Conservation (phyloP, 2,329 filamentous ascomycete genomes). For the Ophiostoma ips region DNA sequence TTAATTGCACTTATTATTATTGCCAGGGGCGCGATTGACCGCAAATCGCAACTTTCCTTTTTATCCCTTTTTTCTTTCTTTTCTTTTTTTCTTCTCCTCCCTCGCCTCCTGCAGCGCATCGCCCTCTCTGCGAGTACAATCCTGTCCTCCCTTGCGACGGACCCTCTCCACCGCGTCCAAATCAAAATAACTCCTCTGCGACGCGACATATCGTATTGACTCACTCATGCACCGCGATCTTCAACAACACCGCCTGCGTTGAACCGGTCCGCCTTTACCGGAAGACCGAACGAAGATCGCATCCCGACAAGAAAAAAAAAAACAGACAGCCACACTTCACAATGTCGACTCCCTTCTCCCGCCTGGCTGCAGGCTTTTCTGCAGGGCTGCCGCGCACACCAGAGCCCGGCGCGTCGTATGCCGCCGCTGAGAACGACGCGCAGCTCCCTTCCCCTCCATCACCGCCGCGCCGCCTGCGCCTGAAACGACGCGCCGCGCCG, state of each 20-base stretch:
- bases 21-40: too few species aligned
- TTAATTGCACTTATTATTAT: too few species aligned
- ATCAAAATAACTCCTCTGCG: background rate
- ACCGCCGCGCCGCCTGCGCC: slow-evolving; percentile 38
- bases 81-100: too few species aligned
- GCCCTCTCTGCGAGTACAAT: background rate
- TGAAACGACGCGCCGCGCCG: slow-evolving; percentile 41
- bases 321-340: background rate
- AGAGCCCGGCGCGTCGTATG: slow-evolving; percentile 27
- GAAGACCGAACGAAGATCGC: too few species aligned
- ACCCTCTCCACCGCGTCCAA: background rate
- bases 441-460: slow-evolving; percentile 36
- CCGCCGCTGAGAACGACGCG: slow-evolving; percentile 19
- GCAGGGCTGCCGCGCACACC: slow-evolving; percentile 37
- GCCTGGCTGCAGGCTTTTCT: slow-evolving; percentile 28
- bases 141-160: background rate
- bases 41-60: too few species aligned
- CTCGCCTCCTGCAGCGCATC: background rate
- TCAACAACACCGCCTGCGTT: slow-evolving; percentile 1
- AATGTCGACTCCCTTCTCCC: slow-evolving; percentile 34
- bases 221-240: slow-evolving; percentile 4
- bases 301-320: too few species aligned
- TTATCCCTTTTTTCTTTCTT: too few species aligned
- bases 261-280: too few species aligned
- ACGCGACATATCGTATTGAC: background rate